Base-by-base conservation (phyloP, 2,329 filamentous ascomycete species). In the Xylaria sp. region DNA sequence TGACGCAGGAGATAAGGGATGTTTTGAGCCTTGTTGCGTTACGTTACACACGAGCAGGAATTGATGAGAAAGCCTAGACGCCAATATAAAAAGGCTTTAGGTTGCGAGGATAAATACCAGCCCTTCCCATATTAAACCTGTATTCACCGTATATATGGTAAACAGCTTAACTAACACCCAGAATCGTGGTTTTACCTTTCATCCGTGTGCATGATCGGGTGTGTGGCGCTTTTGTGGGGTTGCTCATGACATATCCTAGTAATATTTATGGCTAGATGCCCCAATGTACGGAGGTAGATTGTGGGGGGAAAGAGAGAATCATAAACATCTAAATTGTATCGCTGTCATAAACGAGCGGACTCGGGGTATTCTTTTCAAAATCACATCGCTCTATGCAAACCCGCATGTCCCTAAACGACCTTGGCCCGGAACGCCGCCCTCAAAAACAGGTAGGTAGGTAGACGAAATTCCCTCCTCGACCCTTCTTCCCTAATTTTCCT, bases 331-430 rank as follows among this genome's bases (percentile, higher is more conserved):
- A 58, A 66, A 59, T 50, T 53, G 43, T 60, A 46, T 65, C 43
- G 56, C 41, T 39, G 25, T 30, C 43, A 39, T 65, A 66, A 67
- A 72, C 69, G 70, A 70, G 60, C 64, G 66, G 39, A 67, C 48
- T 13, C 25, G 57, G 69, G 69, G 68, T 70, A 70, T 70, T 60
- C 39, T n/a, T 32, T 65, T 45, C 23, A 36, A 62, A 59, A 66
- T 45, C 66, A 62, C 58, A 43, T 46, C 63, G 46, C 59, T 68
- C 53, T 65, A 56, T 57, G 52, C 60, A 66, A 65, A 25, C 36
- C 66, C 66, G 45, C 46, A 57, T 52, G 20, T 39, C 43, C 41
- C 56, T 30, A 39, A 45, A 68, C 45, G 18, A 10, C 56, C 60
- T 52, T n/a, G 18, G 10, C 18, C 60, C 48, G 28, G 20, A 68